Percentiles rank a stretch among this genome's conserved stretches.
These are phyloP conservation scores for Fraxinus albicans DNA, from an alignment of 305 asterid genomes.

Conservation along the genomic window DNA sequence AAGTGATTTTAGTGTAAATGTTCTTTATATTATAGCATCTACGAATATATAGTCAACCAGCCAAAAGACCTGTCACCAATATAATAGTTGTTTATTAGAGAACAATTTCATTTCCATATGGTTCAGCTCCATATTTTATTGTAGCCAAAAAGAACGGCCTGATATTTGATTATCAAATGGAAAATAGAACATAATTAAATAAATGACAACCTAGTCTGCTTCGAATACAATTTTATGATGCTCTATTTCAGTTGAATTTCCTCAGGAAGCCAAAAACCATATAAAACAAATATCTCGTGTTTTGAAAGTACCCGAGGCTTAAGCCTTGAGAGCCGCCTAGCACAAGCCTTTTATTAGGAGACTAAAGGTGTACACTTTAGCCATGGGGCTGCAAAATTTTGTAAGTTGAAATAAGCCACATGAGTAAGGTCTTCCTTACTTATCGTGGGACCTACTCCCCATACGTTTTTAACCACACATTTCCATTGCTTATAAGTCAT, in stretches of 20 bases:
- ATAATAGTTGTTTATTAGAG: background rate
- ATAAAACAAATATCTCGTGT: background rate
- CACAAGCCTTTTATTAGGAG: background rate
- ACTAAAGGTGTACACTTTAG: background rate
- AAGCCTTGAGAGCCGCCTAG: background rate
- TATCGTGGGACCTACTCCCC: background rate
- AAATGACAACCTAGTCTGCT: background rate
- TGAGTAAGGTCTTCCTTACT: background rate
- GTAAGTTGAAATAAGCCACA: background rate
- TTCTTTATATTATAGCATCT: background rate
- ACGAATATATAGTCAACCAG: background rate
- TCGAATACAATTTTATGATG: constrained; percentile 6
- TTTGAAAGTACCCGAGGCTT: background rate
- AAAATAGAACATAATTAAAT: constrained; percentile 9
- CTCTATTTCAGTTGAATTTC: background rate
- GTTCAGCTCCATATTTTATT: constrained; percentile 1
- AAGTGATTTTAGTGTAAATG: constrained; percentile 15
- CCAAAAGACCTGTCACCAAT: background rate
- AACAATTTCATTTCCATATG: background rate
- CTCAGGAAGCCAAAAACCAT: background rate
- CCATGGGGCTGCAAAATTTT: background rate
- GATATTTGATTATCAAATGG: constrained; percentile 17
- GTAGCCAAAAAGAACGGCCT: constrained; percentile 7
- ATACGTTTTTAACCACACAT: background rate
- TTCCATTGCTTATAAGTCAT: background rate